Conservation (phyloP, 257 asterid species). For the Scutellaria barbata region DNA sequence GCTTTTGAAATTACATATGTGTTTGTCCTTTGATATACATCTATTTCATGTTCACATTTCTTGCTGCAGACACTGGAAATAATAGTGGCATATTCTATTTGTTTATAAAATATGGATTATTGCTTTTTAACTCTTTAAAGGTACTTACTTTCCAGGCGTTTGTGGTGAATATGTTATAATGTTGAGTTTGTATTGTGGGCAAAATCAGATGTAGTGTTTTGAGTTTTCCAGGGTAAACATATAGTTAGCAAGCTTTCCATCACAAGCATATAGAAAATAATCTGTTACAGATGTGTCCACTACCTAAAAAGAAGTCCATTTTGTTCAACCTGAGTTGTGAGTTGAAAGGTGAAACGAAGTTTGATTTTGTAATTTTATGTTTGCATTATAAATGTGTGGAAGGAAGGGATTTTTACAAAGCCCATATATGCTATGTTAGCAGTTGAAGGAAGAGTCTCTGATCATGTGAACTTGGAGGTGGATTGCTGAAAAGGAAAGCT, state of each 20-base stretch:
- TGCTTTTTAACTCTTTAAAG: neutral
- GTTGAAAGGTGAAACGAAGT: conserved; percentile 26
- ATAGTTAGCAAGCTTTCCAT: conserved; percentile 18
- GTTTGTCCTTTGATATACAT: conserved; percentile 10
- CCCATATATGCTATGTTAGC: conserved; percentile 3
- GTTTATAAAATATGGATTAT: conserved; percentile 16
- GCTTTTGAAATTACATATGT: conserved; percentile 20
- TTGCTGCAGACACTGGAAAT: conserved; percentile 17
- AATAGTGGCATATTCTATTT: neutral
- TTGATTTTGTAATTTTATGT: neutral
- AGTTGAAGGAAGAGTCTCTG: conserved; percentile 10
- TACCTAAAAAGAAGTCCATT: conserved; percentile 2
- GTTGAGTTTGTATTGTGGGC: conserved; percentile 9
- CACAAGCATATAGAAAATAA: neutral
- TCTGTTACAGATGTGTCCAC: neutral
- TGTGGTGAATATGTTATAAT: conserved; percentile 17
- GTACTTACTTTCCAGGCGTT: neutral
- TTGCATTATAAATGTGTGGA: conserved; percentile 10
- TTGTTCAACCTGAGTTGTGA: conserved; percentile 9
- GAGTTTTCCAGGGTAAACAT: conserved; percentile 10
- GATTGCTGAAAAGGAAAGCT: conserved; percentile 13
- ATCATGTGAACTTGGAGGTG: conserved; percentile 19
- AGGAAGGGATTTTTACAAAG: neutral
- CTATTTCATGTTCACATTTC: neutral
- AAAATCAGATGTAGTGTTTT: conserved; percentile 5